Evolutionary conservation across 106 monocot species (phyloP).

Genomic region (Dioscorea zingiberensis): DNA sequence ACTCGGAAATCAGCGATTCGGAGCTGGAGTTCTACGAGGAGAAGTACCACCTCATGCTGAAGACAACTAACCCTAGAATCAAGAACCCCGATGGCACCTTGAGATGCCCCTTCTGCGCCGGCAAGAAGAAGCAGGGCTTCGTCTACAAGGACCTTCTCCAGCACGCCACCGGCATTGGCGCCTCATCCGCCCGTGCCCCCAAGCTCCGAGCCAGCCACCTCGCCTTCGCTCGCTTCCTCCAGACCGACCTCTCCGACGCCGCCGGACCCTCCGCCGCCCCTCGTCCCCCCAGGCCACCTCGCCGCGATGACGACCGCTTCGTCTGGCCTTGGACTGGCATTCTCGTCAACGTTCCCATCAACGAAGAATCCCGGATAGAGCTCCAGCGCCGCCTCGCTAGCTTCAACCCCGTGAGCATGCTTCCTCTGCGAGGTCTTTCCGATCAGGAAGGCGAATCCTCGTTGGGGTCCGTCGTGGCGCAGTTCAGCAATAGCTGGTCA

Average conservation of each 20-base stretch:
- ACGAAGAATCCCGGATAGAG: background rate
- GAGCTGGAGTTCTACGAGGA: constrained; percentile 43
- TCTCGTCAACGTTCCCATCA: constrained; percentile 27
- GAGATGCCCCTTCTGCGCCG: constrained; percentile 48
- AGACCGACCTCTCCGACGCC: constrained; percentile 10
- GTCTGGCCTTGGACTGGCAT: constrained; percentile 69
- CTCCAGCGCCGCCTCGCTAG: constrained; percentile 14
- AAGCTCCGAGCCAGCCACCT: constrained; percentile 32
- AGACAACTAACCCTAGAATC: constrained; percentile 20
- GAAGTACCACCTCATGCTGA: constrained; percentile 22
- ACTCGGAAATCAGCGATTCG: constrained; percentile 43
- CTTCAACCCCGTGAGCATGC: constrained; percentile 31
- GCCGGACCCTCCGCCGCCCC: background rate
- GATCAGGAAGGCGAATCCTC: background rate
- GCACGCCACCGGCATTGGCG: constrained; percentile 44
- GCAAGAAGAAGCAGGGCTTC: constrained; percentile 69
- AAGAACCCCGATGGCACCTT: constrained; percentile 38
- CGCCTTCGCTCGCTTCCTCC: constrained; percentile 46
- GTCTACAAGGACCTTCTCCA: constrained; percentile 48
- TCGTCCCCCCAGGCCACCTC: background rate
- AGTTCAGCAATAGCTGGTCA: constrained; percentile 47
- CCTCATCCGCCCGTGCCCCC: constrained; percentile 22
- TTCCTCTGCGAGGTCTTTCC: constrained; percentile 3
- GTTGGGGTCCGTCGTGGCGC: constrained; percentile 14
- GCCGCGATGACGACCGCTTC: constrained; percentile 28